Conservation (phyloP, 164 flowering plant genomes). For the Cinnamomum chago region DNA sequence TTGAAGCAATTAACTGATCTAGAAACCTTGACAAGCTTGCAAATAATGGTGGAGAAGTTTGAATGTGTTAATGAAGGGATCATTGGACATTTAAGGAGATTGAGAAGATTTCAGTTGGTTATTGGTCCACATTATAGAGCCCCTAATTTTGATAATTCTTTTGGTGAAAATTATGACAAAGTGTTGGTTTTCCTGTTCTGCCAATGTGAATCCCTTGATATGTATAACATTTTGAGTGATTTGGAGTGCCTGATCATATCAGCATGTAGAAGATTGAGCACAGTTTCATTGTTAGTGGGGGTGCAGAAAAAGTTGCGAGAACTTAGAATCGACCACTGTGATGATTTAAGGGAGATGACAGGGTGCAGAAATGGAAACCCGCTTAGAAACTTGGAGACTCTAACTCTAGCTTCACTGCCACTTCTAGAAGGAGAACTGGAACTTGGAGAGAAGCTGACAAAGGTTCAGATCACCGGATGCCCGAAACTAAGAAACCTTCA, state of each 20-base stretch:
- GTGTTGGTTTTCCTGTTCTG: background rate
- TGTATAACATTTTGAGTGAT: conserved; percentile 1
- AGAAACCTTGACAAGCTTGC: conserved; percentile 3
- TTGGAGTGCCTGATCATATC: conserved; percentile 2
- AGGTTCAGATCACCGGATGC: background rate
- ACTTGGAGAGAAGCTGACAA: background rate
- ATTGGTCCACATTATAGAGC: background rate
- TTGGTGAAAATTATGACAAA: background rate
- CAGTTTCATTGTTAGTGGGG: background rate
- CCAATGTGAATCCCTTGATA: conserved; percentile 3
- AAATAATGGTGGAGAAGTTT: conserved; percentile 8
- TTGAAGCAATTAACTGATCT: background rate
- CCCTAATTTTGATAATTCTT: background rate
- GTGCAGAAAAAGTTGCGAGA: background rate
- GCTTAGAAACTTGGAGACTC: background rate
- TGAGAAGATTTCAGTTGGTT: conserved; percentile 3
- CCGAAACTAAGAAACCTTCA: background rate
- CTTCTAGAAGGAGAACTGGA: conserved; percentile 2
- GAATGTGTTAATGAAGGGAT: background rate
- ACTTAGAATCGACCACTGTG: background rate
- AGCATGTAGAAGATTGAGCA: background rate
- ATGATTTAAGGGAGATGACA: background rate
- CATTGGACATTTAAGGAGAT: conserved; percentile 1
- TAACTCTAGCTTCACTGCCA: conserved; percentile 1
- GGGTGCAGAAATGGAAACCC: background rate